A percentile compares a stretch with the other conserved stretches of the same genome.
Evolutionary conservation across 352 stramenopile species (phyloP).

Genomic region (Globisporangium spinosum): DNA sequence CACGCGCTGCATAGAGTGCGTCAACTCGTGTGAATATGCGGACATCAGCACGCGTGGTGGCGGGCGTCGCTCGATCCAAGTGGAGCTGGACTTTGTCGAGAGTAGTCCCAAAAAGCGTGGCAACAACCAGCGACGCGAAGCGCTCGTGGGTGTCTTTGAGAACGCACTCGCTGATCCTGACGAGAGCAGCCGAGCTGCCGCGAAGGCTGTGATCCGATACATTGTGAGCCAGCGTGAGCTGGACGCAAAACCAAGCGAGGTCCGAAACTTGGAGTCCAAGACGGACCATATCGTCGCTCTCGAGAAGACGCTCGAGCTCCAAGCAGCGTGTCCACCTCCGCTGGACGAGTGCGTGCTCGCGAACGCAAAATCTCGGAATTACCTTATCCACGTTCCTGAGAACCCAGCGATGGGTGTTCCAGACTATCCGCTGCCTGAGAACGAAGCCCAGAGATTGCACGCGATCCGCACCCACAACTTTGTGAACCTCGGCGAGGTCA

Average conservation of each 20-base stretch:
- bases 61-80: too few relatives aligned
- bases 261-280: background rate
- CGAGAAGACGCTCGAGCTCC: background rate
- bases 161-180: slow-evolving; percentile 22
- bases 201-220: slow-evolving; percentile 37
- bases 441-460: background rate
- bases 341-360: slow-evolving; percentile 24
- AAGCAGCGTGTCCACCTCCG: background rate
- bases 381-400: background rate
- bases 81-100: too few relatives aligned
- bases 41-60: slow-evolving; percentile 13
- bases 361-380: background rate
- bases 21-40: slow-evolving; percentile 38
- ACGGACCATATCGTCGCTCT: background rate
- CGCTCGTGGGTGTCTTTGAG: slow-evolving; percentile 14
- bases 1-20: slow-evolving; percentile 40
- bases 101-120: background rate
- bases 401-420: background rate
- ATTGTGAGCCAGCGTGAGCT: slow-evolving; percentile 16
- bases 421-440: background rate
- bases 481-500: background rate
- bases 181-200: slow-evolving; percentile 25
- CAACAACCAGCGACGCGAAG: background rate
- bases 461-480: background rate
- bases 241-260: background rate